phyloP scores from a whole-genome alignment of 1,139 yeast genomes.

The Lodderomyces theae region DNA sequence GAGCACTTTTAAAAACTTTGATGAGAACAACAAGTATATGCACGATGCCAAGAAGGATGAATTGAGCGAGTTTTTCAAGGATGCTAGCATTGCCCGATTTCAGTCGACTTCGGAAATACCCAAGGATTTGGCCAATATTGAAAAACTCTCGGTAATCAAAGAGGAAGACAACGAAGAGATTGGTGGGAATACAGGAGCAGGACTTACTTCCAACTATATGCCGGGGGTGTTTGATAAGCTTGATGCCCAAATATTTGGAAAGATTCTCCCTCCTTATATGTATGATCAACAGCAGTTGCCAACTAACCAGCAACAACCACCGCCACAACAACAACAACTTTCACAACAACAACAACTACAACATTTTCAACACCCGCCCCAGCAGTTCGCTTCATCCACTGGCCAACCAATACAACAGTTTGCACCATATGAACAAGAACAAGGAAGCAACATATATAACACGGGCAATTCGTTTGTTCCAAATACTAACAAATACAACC shows the following conservation, averaged over 20 bases:
- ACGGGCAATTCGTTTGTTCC: neutral
- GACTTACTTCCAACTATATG: constrained; percentile 37
- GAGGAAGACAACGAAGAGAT: constrained; percentile 14
- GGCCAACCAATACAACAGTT: constrained; percentile 1
- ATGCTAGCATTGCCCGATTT: constrained; percentile 14
- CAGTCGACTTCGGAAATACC: constrained; percentile 14
- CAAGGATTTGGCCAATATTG: constrained; percentile 7
- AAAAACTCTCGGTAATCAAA: constrained; percentile 6
- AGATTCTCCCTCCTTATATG: constrained; percentile 83
- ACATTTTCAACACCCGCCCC: constrained; percentile 2
- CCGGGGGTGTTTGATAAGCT: constrained; percentile 83
- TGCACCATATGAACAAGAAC: constrained; percentile 1
- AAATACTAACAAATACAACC: constrained; percentile 1
- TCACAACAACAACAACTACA: constrained; percentile 1
- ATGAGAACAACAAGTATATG: constrained; percentile 31
- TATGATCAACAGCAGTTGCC: constrained; percentile 31
- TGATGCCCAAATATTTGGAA: constrained; percentile 81
- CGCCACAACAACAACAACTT: constrained; percentile 6
- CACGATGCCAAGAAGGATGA: constrained; percentile 9
- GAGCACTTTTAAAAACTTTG: constrained; percentile 33
- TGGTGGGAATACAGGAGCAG: constrained; percentile 11
- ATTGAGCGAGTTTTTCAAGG: constrained; percentile 14
- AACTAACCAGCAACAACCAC: constrained; percentile 9
- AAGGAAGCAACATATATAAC: constrained; percentile 2
- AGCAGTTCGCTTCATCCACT: neutral